These are phyloP conservation scores for Coniochaeta sp. DNA, from an alignment of 2,329 filamentous ascomycete species.

Conservation along the genomic window DNA sequence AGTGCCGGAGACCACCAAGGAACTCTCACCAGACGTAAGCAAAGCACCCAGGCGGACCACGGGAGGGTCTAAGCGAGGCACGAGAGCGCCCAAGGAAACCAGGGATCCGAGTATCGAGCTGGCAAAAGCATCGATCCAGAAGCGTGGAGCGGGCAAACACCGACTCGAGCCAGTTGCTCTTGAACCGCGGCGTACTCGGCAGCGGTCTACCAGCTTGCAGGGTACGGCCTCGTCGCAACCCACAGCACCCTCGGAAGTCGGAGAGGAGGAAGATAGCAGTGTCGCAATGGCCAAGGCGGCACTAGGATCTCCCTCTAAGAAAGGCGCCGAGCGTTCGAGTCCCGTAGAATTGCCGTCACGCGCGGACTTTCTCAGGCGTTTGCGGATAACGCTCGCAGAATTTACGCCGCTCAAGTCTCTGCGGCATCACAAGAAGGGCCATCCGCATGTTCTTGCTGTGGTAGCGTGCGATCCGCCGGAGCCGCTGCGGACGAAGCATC, in stretches of 20 bases:
- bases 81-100: background rate
- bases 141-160: constrained; percentile 3
- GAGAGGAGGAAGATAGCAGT: constrained; percentile 17
- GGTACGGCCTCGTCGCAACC: constrained; percentile 9
- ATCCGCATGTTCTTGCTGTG: constrained; percentile 45
- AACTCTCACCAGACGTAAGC: background rate
- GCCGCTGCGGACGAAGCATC: constrained; percentile 45
- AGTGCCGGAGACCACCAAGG: background rate
- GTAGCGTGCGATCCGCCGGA: constrained; percentile 41
- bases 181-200: constrained; percentile 16
- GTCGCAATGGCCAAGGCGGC: constrained; percentile 21
- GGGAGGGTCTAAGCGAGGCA: background rate
- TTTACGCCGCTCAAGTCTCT: constrained; percentile 44
- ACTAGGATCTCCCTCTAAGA: constrained; percentile 20
- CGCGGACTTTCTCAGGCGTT: constrained; percentile 34
- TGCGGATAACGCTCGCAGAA: constrained; percentile 43
- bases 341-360: constrained; percentile 26
- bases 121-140: constrained; percentile 9
- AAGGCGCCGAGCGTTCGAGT: constrained; percentile 11
- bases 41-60: background rate
- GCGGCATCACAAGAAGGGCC: constrained; percentile 36
- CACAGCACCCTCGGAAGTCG: constrained; percentile 3
- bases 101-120: constrained; percentile 18
- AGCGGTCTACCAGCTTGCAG: constrained; percentile 18
- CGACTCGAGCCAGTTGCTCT: background rate